Evolutionary conservation across 306 rosid genomes (phyloP), one percentile per base, ranked within the genome.

Genomic region (Begonia peltatifolia): DNA sequence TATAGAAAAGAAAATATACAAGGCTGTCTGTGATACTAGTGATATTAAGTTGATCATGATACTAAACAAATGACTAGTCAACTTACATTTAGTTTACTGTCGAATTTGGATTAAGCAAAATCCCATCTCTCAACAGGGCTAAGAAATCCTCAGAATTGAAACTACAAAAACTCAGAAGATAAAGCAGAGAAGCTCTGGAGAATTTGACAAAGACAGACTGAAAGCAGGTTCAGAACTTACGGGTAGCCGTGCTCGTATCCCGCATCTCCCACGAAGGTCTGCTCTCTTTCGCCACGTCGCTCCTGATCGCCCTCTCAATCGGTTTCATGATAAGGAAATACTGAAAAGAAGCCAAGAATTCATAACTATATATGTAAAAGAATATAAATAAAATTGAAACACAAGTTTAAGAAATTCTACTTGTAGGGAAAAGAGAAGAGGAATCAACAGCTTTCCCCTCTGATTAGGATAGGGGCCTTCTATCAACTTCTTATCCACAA

Each of bases 401-500:
- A 46, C 46, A n/a, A 4, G 68, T 52, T 44, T 51, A 42, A 22
- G 55, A 55, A 71, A 54, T 58, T 71, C 65, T 78, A 90, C 99
- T 72, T 90, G 86, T 42, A 79, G 42, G 7, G 68, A 76, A 46
- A 76, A 64, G 50, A 90, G 11, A n/a, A 86, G 61, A 51, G 99
- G 99, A 69, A 90, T 90, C 56, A 80, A 74, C 55, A 76, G 12
- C 66, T 90, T 90, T 54, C 92, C 73, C 54, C 76, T 78, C 14
- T 84, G 76, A 57, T 90, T 90, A 17, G 99, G 99, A 67, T 90
- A 83, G 10, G 94, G 92, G 53, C 99, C 99, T 54, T 86, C 99
- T 20, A 90, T 90, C 73, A 90, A 66, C 64, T 74, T 75, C 74
- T 79, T 79, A 64, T 90, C 94, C 7, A 90, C 88, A 49, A 60